Base-by-base conservation (phyloP, 148 eudicot species). In the Chenopodium berlandieri region DNA sequence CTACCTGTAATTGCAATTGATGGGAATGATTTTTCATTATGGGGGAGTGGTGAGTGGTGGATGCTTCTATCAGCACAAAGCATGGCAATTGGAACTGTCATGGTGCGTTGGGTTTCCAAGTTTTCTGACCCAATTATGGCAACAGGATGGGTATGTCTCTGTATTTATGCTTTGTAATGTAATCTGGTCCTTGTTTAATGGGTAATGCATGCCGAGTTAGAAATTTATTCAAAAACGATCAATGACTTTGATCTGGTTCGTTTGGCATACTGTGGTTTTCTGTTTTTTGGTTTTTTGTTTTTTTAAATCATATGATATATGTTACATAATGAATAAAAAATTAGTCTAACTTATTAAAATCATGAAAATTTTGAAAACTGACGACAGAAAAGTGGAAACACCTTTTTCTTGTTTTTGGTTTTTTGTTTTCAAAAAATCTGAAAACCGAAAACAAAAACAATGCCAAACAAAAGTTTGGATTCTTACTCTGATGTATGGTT, bases 11-110 rank as follows among this genome's bases (percentile, higher is more conserved):
- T 92, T 83, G 75, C 88, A 75, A 48, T 75, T 79, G 88, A 90
- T 77, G 90, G 83, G 54, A 85, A 75, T 70, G 93, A 89, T 79
- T 91, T 91, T 83, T 96, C 98, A 69, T 77, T 96, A 54, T 96
- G 99, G 99, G 99, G 99, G 70, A 96, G 98, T 75, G 99, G 99
- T 62, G 99, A 96, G 79, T 94, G 92, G 97, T 94, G 95, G 98
- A 96, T 96, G 99, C 94, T 96, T 84, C 89, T 96, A 67, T 94
- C 99, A 71, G 99, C 98, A 76, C 99, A 96, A 89, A 94, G 98
- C 89, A 96, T 96, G 99, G 99, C 99, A 60, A 75, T 94, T 48
- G 99, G 99, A 75, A 96, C 97, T 22, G 94, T 96, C 76, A 94
- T 96, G 99, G 94, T 96, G 82, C 99, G 99, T 22, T 96, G 99